Evolutionary conservation across 139 green algal genomes (phyloP).

Genomic region (Closterium sp.): DNA sequence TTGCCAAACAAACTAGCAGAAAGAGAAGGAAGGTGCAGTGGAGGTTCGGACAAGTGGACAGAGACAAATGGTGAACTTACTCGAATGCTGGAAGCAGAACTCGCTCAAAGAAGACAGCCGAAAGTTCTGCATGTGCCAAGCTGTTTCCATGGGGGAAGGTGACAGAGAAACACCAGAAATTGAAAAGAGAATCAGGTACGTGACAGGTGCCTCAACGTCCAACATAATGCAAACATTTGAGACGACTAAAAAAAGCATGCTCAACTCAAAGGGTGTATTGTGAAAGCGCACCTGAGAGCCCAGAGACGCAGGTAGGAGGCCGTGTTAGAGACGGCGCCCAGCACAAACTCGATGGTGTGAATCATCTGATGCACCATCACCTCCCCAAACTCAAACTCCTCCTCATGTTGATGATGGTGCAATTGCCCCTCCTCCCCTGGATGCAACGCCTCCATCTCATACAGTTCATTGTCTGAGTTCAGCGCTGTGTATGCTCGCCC

Average conservation of each 20-base stretch:
- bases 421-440: neutral
- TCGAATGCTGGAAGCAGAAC: constrained; percentile 80
- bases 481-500: constrained; percentile 47
- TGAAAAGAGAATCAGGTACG: neutral
- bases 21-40: neutral
- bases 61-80: constrained; percentile 19
- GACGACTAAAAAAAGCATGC: neutral
- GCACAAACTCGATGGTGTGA: constrained; percentile 99
- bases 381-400: constrained; percentile 90
- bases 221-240: neutral
- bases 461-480: constrained; percentile 31
- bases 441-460: neutral
- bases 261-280: neutral
- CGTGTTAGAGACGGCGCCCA: constrained; percentile 98
- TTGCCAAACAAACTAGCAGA: constrained; percentile 5
- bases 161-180: too few species aligned
- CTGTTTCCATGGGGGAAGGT: constrained; percentile 26
- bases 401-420: constrained; percentile 59
- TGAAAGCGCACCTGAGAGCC: constrained; percentile 71
- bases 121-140: constrained; percentile 93
- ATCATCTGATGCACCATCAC: constrained; percentile 92
- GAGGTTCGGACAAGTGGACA: neutral
- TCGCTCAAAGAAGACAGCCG: constrained; percentile 82
- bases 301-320: constrained; percentile 97
- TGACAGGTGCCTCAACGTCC: neutral